Conservation (phyloP, 2,329 filamentous ascomycete genomes). For the Microdochium trichocladiopsis region DNA sequence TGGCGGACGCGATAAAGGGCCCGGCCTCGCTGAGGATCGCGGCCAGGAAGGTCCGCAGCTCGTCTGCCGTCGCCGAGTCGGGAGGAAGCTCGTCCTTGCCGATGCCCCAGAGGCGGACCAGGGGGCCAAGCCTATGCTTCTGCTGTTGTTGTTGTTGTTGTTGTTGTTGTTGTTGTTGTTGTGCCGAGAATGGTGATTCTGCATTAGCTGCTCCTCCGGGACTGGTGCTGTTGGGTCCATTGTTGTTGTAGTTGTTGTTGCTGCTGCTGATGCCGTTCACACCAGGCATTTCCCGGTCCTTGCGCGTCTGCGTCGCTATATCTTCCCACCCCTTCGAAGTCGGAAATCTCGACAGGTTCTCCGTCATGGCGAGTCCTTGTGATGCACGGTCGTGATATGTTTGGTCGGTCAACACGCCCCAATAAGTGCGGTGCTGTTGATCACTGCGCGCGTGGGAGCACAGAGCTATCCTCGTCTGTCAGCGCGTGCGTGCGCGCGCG, state of each 20-base stretch:
- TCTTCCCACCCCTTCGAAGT: not conserved
- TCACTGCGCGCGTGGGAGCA: too few relatives aligned
- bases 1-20: conserved; percentile 48
- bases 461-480: too few relatives aligned
- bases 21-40: conserved; percentile 50
- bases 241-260: not conserved
- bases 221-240: too few relatives aligned
- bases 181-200: too few relatives aligned
- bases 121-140: conserved; percentile 28
- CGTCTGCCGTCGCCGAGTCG: conserved; percentile 26
- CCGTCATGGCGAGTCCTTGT: too few relatives aligned
- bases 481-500: too few relatives aligned
- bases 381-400: too few relatives aligned
- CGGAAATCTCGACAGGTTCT: not conserved
- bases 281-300: not conserved
- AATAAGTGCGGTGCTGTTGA: too few relatives aligned
- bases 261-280: not conserved
- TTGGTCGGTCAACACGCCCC: too few relatives aligned
- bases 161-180: conserved; percentile 1
- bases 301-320: not conserved
- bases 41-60: conserved; percentile 43
- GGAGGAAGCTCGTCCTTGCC: conserved; percentile 38
- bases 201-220: too few relatives aligned
- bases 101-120: conserved; percentile 48
- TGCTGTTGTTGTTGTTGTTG: conserved; percentile 9